Base-by-base conservation (phyloP, 176 grass and related monocot species). In the Carex myosuroides region DNA sequence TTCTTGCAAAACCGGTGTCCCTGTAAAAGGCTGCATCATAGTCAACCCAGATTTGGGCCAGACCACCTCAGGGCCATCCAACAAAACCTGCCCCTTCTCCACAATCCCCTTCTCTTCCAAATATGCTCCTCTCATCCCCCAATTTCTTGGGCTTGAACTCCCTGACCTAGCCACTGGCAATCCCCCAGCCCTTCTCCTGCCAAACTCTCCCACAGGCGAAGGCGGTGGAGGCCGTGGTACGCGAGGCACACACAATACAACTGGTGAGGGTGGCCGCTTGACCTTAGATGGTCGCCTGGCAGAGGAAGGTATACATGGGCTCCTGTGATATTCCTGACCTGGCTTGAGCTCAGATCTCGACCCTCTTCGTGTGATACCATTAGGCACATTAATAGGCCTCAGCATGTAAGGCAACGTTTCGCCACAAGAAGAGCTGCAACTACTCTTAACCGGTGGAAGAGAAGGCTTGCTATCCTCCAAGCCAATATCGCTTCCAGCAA, bases 21-120 rank as follows among this genome's bases (percentile, higher is more conserved):
- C 90, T 81, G 94, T 89, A 88, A 94, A 91, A 76, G 90, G 88
- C 87, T 89, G 89, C 85, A 90, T 91, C 83, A 98, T 77, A 52
- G 89, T 86, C 87, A 71, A 80, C 50, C 81, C 79, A 76, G 87
- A 93, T 85, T 89, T 90, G 85, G 95, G 90, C 95, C 95, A 98
- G 80, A 98, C 91, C 72, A 98, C 92, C 87, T 98, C 95, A 88
- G 93, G 91, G 62, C 95, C 92, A 91, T 95, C 95, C 85, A 95
- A 89, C 76, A 91, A 91, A 91, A 87, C 84, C 84, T 88, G 92
- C 54, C 85, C 91, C 86, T 87, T 91, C 79, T 90, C 90, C 30
- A 88, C 84, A 83, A 79, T 85, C 22, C 42, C 80, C 79, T 87
- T 93, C 79, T 93, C 95, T 68, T 98, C 95, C 41, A 85, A 85